Percentiles rank a stretch among this genome's conserved stretches.
These are phyloP conservation scores for Papilionanthe hybrid DNA, from an alignment of 116 monocot species.

Conservation along the genomic window DNA sequence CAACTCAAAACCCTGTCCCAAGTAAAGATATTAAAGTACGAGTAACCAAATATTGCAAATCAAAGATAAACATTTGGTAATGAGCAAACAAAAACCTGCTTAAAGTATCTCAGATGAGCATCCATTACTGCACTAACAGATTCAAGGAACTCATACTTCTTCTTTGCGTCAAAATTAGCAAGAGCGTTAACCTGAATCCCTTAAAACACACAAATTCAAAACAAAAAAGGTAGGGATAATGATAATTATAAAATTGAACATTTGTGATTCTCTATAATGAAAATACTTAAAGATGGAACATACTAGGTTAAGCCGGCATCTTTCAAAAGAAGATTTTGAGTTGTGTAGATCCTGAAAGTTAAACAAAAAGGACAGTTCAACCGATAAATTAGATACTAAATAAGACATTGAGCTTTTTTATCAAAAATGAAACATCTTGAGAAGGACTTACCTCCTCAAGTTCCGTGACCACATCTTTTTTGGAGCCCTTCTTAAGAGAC, in stretches of 20 bases:
- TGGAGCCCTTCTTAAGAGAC: conserved; percentile 76
- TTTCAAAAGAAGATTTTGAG: conserved; percentile 88
- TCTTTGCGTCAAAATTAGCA: conserved; percentile 85
- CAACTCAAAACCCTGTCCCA: conserved; percentile 79
- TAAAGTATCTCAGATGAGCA: conserved; percentile 96
- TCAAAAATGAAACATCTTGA: background rate
- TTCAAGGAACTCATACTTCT: conserved; percentile 93
- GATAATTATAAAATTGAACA: background rate
- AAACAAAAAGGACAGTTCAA: background rate
- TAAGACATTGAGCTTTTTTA: background rate
- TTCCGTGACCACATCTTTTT: conserved; percentile 59
- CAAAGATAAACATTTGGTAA: background rate
- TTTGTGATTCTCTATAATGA: background rate
- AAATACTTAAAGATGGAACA: conserved; percentile 19
- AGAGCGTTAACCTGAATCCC: conserved; percentile 87
- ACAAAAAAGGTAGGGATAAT: conserved; percentile 8
- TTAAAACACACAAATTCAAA: conserved; percentile 39
- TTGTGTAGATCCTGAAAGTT: conserved; percentile 71
- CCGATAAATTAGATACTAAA: background rate
- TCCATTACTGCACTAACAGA: conserved; percentile 90
- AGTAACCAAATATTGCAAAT: conserved; percentile 14
- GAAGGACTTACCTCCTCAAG: conserved; percentile 71
- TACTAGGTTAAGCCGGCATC: conserved; percentile 94
- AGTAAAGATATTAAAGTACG: background rate
- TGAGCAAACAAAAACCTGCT: conserved; percentile 45